These are phyloP conservation scores for Candida berthetii DNA, from an alignment of 805 yeast species.

Conservation along the genomic window DNA sequence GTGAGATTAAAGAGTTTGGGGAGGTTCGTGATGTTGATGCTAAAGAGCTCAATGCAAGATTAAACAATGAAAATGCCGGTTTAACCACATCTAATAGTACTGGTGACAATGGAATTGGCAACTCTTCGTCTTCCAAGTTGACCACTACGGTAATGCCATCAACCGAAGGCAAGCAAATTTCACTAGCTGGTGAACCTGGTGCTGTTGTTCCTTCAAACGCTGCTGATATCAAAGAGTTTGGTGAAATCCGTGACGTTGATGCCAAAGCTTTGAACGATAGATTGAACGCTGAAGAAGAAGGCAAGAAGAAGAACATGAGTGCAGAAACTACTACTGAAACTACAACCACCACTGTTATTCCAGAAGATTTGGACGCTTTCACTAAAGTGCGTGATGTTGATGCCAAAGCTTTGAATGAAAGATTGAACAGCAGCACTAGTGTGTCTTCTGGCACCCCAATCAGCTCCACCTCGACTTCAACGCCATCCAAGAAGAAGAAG, in stretches of 20 bases:
- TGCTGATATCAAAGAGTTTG: slow-evolving; percentile 59
- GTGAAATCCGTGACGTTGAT: slow-evolving; percentile 47
- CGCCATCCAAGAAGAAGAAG: slow-evolving; percentile 11
- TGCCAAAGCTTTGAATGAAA: slow-evolving; percentile 41
- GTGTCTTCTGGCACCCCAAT: not conserved
- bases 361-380: slow-evolving; percentile 46
- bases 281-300: slow-evolving; percentile 15
- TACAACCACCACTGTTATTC: not conserved
- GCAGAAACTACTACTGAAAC: not conserved
- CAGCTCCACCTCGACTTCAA: not conserved
- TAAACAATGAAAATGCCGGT: slow-evolving; percentile 6
- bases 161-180: slow-evolving; percentile 32
- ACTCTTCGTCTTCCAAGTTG: slow-evolving; percentile 4
- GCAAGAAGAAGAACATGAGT: too few species aligned
- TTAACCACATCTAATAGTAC: not conserved
- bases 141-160: slow-evolving; percentile 42
- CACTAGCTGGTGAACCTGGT: slow-evolving; percentile 60
- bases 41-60: slow-evolving; percentile 37
- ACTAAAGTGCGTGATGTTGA: slow-evolving; percentile 40
- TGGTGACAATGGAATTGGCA: not conserved
- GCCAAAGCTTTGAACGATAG: slow-evolving; percentile 52
- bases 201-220: slow-evolving; percentile 58
- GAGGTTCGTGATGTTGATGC: slow-evolving; percentile 43
- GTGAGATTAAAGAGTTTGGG: slow-evolving; percentile 50
- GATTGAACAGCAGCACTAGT: slow-evolving; percentile 9